phyloP scores from a whole-genome alignment of 2,329 filamentous ascomycete species.

The Colletotrichum australisinense region DNA sequence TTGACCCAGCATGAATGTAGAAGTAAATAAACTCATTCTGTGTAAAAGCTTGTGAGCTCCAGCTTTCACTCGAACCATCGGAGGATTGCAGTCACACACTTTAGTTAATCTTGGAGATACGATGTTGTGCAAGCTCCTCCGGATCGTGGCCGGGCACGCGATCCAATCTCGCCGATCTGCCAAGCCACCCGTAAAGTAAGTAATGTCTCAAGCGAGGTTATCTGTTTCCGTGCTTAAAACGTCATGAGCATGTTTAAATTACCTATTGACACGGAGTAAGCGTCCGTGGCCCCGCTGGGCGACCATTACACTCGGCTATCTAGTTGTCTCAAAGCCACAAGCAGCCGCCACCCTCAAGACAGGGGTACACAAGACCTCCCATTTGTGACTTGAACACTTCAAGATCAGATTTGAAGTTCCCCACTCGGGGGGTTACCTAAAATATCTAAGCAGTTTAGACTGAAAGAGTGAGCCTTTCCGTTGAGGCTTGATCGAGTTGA shows the following conservation, averaged over 20 bases:
- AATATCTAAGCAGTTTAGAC: background rate
- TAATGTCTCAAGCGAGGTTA: background rate
- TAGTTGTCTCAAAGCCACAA: slow-evolving; percentile 4
- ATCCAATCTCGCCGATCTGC: slow-evolving; percentile 8
- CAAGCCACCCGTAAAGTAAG: slow-evolving; percentile 5
- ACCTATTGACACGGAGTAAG: too few relatives aligned
- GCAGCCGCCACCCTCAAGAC: background rate
- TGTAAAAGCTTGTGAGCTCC: background rate
- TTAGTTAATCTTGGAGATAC: too few relatives aligned
- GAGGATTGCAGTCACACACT: too few relatives aligned
- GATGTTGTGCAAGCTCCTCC: background rate
- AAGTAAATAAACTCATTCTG: too few relatives aligned
- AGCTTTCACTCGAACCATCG: background rate
- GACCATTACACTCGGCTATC: background rate
- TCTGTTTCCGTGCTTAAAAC: background rate
- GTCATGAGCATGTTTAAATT: background rate
- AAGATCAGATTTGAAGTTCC: background rate
- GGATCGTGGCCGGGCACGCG: slow-evolving; percentile 7
- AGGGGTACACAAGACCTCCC: too few relatives aligned
- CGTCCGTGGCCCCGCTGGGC: too few relatives aligned
- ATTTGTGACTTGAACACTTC: too few relatives aligned
- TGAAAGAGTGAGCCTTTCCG: background rate
- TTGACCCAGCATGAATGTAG: too few relatives aligned
- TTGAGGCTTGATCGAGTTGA: background rate
- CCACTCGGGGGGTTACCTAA: background rate